These are phyloP conservation scores for Rosa chinensis DNA, from an alignment of 306 rosid genomes.

Conservation along the genomic window DNA sequence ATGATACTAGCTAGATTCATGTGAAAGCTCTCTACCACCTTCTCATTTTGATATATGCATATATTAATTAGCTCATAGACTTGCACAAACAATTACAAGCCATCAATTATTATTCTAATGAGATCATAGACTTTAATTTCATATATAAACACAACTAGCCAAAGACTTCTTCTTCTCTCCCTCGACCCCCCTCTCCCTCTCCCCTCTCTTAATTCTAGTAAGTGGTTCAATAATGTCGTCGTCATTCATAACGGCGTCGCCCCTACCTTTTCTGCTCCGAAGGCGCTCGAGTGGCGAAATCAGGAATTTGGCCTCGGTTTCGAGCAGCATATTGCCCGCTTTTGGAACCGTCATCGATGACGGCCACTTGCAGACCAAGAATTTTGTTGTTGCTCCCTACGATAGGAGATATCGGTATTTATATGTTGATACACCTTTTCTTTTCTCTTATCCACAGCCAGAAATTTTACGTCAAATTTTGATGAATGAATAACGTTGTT, in stretches of 20 bases:
- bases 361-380: conserved; percentile 47
- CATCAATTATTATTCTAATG: neutral
- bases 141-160: neutral
- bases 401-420: conserved; percentile 66
- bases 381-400: conserved; percentile 58
- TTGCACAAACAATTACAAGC: conserved; percentile 20
- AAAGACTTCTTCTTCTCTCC: neutral
- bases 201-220: conserved; percentile 1
- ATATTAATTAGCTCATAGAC: conserved; percentile 17
- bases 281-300: conserved; percentile 54
- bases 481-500: no score
- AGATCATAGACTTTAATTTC: conserved; percentile 3
- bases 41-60: neutral
- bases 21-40: conserved; percentile 31
- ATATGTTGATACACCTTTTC: neutral
- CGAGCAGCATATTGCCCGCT: conserved; percentile 71
- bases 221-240: conserved; percentile 22
- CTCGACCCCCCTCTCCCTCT: neutral
- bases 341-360: conserved; percentile 57
- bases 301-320: conserved; percentile 61
- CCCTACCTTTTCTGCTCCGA: conserved; percentile 45
- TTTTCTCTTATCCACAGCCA: neutral
- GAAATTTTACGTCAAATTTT: neutral
- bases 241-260: conserved; percentile 32
- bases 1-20: neutral